These are phyloP conservation scores for Pichia pseudocactophila DNA, from an alignment of 805 yeast species.

Conservation along the genomic window DNA sequence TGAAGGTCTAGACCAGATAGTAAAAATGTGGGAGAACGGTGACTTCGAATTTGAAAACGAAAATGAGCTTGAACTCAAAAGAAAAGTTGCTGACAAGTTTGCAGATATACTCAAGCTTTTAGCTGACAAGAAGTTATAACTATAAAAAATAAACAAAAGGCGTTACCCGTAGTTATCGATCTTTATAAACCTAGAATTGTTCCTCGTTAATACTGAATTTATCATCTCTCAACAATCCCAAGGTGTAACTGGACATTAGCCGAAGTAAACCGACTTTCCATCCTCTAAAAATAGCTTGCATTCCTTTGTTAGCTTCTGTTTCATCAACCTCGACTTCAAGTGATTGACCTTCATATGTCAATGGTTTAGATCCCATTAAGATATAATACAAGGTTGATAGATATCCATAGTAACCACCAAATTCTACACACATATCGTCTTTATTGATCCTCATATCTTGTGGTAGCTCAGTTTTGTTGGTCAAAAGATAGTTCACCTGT, in stretches of 20 bases:
- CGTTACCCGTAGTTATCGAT: too few species aligned
- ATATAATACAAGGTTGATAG: conserved; percentile 45
- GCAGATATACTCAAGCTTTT: conserved; percentile 10
- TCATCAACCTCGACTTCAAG: conserved; percentile 27
- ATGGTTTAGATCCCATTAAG: conserved; percentile 29
- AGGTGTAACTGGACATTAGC: conserved; percentile 76
- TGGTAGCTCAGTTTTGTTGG: conserved; percentile 26
- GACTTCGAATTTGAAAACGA: conserved; percentile 3
- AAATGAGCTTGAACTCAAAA: conserved; percentile 2
- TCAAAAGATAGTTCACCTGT: conserved; percentile 58
- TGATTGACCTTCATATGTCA: conserved; percentile 19
- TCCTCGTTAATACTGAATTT: conserved; percentile 34
- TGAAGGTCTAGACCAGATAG: conserved; percentile 31
- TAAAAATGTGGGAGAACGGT: conserved; percentile 18
- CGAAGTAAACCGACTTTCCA: conserved; percentile 85
- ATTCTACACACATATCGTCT: conserved; percentile 49
- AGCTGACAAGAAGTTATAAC: conserved; percentile 1
- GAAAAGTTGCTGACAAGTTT: conserved; percentile 10
- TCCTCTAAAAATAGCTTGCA: conserved; percentile 65
- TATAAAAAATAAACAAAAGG: too few species aligned
- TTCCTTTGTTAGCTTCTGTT: conserved; percentile 33
- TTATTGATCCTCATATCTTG: conserved; percentile 36
- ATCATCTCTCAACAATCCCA: conserved; percentile 48
- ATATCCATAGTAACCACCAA: conserved; percentile 47
- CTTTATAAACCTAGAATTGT: conserved; percentile 20